phyloP scores from a whole-genome alignment of 176 grass and related monocot species.

The Eleusine indica region DNA sequence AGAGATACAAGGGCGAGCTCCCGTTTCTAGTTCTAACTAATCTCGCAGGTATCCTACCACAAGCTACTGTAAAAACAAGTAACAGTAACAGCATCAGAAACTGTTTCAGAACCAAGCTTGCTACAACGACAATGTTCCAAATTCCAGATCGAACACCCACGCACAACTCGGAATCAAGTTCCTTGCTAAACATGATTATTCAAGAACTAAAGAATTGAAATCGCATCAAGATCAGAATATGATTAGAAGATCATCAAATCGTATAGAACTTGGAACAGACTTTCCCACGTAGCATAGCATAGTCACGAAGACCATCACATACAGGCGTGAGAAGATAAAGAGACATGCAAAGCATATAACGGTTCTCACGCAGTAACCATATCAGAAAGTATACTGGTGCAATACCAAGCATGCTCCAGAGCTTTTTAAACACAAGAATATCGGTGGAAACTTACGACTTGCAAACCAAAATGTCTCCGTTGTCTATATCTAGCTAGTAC shows the following conservation, averaged over 20 bases:
- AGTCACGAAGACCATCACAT: neutral
- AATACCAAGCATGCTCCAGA: constrained; percentile 23
- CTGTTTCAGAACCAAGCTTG: neutral
- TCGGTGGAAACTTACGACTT: neutral
- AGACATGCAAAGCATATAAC: neutral
- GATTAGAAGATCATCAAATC: neutral
- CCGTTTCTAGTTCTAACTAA: no score
- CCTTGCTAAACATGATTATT: neutral
- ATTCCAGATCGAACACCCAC: neutral
- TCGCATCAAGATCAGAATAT: neutral
- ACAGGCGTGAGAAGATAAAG: neutral
- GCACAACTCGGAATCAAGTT: neutral
- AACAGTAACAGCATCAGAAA: neutral
- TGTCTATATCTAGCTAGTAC: constrained; percentile 11
- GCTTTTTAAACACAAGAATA: neutral
- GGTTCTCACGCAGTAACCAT: neutral
- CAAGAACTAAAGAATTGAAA: neutral
- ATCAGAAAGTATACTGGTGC: neutral
- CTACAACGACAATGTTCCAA: neutral
- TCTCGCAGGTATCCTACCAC: no score
- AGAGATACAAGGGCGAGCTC: no score
- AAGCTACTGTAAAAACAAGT: neutral
- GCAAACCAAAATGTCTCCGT: constrained; percentile 7
- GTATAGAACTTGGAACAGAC: neutral
- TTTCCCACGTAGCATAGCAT: neutral